phyloP scores from a whole-genome alignment of 1,284 basidiomycete genomes.

The Ustilago lituana region DNA sequence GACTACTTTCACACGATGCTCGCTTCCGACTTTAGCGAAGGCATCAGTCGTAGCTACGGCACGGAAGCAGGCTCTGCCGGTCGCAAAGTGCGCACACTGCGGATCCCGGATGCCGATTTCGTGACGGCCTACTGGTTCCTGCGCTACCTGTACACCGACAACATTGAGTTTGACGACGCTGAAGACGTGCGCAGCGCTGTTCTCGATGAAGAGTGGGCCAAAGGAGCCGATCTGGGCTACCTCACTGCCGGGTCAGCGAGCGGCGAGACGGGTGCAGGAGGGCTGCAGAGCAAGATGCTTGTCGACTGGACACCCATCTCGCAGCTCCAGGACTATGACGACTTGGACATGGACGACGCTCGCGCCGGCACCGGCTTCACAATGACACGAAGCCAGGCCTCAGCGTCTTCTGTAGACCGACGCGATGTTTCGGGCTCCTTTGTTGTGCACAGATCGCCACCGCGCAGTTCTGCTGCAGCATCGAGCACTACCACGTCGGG shows the following conservation, averaged over 20 bases:
- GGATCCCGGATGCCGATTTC: constrained; percentile 84
- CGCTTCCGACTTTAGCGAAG: constrained; percentile 72
- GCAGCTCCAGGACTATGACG: constrained; percentile 26
- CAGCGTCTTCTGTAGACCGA: constrained; percentile 2
- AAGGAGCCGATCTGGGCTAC: constrained; percentile 22
- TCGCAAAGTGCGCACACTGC: constrained; percentile 70
- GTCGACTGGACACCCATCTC: constrained; percentile 36
- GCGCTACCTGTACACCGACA: constrained; percentile 81
- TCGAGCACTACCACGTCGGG: constrained; percentile 22
- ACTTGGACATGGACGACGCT: constrained; percentile 16
- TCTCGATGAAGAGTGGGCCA: constrained; percentile 59
- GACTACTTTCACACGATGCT: constrained; percentile 85
- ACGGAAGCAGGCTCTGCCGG: constrained; percentile 12
- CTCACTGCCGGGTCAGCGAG: constrained; percentile 2
- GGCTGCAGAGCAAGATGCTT: constrained; percentile 7
- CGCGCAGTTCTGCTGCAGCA: background rate
- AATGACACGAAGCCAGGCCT: background rate
- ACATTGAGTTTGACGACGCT: constrained; percentile 64
- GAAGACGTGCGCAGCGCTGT: constrained; percentile 59
- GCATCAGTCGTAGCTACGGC: constrained; percentile 28
- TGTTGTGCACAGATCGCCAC: constrained; percentile 7
- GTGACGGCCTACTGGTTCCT: constrained; percentile 83
- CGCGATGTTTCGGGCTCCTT: constrained; percentile 22
- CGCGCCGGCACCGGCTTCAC: constrained; percentile 6
- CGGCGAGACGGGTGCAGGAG: background rate